These are phyloP conservation scores for Lycium ferocissimum DNA, from an alignment of 257 asterid species.

Conservation along the genomic window DNA sequence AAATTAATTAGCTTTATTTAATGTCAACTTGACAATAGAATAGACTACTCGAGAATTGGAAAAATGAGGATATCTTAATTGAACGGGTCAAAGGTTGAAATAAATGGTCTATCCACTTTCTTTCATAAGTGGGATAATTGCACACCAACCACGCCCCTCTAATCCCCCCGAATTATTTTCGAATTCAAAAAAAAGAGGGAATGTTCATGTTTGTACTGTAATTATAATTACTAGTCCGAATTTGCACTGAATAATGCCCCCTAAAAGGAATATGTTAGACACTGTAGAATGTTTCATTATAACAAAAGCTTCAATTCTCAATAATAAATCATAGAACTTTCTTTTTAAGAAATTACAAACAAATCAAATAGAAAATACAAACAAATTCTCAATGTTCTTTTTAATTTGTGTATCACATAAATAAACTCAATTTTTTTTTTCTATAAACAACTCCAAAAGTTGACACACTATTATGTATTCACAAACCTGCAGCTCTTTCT, in stretches of 20 bases:
- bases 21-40: not conserved
- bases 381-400: not conserved
- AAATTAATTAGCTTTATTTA: not conserved
- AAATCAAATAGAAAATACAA: conserved; percentile 2
- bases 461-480: conserved; percentile 51
- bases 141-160: no score
- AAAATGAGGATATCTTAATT: not conserved
- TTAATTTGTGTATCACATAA: not conserved
- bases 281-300: not conserved
- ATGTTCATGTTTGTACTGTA: no score
- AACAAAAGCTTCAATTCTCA: conserved; percentile 13
- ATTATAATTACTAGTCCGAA: no score
- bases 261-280: no score
- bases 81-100: not conserved
- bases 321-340: not conserved
- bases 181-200: no score
- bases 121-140: no score
- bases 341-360: conserved; percentile 1
- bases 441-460: no score
- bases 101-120: no score
- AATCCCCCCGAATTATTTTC: no score
- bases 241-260: no score
- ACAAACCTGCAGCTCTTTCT: conserved; percentile 87
- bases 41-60: not conserved
- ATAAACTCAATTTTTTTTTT: not conserved